phyloP scores from a whole-genome alignment of 805 yeast species.

The Yarrowia deformans region DNA sequence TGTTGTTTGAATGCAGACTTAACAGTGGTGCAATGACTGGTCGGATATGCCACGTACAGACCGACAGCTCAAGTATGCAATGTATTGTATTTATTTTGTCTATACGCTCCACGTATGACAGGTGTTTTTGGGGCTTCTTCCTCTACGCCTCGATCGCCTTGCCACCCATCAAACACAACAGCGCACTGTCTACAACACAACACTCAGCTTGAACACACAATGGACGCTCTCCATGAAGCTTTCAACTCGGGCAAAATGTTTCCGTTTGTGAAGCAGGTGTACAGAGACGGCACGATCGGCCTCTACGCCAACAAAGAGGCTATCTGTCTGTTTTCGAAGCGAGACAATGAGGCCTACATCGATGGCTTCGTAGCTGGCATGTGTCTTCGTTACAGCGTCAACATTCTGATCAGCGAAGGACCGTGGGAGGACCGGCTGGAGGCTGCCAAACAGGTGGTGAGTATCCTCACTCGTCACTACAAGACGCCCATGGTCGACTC shows the following conservation, averaged over 20 bases:
- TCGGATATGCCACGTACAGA: neutral
- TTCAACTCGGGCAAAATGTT: constrained; percentile 22
- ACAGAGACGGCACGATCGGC: constrained; percentile 13
- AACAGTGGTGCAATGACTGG: neutral
- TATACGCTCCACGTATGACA: neutral
- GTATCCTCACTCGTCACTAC: constrained; percentile 1
- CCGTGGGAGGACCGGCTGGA: constrained; percentile 16
- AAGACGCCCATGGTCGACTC: neutral
- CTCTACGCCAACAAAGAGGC: constrained; percentile 16
- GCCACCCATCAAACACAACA: too few relatives aligned
- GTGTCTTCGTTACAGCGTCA: constrained; percentile 4
- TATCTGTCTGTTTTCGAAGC: constrained; percentile 1
- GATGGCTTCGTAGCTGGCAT: neutral
- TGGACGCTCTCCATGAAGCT: constrained; percentile 19
- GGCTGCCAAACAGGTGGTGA: constrained; percentile 3
- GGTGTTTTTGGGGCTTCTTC: neutral
- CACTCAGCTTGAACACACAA: neutral
- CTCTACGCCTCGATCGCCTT: neutral
- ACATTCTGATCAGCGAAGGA: constrained; percentile 3
- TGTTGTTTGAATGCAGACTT: neutral
- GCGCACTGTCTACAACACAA: neutral
- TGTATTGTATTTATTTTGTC: neutral
- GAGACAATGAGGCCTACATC: neutral
- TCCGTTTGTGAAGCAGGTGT: constrained; percentile 10
- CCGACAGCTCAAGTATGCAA: constrained; percentile 4